Percentiles rank a stretch among this genome's conserved stretches.
Evolutionary conservation across 2,329 filamentous ascomycete species (phyloP).

Genomic region (Nemania sp.): DNA sequence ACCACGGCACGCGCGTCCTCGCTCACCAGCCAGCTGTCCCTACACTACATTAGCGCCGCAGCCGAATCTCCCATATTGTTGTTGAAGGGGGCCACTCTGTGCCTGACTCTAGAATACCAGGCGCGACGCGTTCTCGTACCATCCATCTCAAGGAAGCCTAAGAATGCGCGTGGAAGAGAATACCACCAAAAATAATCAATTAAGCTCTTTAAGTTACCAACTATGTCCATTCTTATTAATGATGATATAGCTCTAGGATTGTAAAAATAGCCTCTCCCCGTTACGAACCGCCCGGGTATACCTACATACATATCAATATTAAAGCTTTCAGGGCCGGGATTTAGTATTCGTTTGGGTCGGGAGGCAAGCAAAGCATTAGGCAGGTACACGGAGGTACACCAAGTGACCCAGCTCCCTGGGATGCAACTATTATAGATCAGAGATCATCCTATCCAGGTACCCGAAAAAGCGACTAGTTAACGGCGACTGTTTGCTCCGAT

Average conservation of each 20-base stretch:
- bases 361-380: background rate
- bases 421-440: conserved; percentile 8
- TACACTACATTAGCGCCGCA: background rate
- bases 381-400: background rate
- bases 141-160: conserved; percentile 4
- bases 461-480: background rate
- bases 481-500: conserved; percentile 2
- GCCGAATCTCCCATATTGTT: conserved; percentile 14
- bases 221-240: background rate
- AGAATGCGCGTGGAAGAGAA: background rate
- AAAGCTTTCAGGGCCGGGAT: background rate
- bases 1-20: conserved; percentile 5
- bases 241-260: background rate
- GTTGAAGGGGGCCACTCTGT: background rate
- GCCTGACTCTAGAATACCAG: conserved; percentile 13
- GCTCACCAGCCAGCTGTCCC: background rate
- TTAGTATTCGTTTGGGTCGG: background rate
- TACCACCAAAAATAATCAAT: background rate
- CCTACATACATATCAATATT: background rate
- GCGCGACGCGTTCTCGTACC: background rate
- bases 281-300: background rate
- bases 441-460: background rate
- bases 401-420: conserved; percentile 19
- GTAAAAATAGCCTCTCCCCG: conserved; percentile 9
- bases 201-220: background rate